These are phyloP conservation scores for Darksidea phi DNA, from an alignment of 495 filamentous ascomycete genomes.

Conservation along the genomic window DNA sequence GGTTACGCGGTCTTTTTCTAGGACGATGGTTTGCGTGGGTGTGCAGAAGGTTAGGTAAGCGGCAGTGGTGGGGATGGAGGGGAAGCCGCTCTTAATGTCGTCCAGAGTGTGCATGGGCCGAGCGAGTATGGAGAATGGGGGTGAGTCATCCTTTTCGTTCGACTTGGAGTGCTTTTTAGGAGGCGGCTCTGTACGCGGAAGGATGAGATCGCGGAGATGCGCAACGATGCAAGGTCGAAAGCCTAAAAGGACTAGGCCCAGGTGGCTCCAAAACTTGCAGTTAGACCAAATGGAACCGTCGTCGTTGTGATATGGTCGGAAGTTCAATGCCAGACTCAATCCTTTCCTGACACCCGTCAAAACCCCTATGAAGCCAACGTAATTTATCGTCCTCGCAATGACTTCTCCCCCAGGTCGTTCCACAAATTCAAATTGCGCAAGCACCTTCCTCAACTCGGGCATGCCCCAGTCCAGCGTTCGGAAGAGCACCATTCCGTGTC, in stretches of 20 bases:
- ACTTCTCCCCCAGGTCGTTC: conserved; percentile 41
- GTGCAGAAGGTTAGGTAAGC: conserved; percentile 60
- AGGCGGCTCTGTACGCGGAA: conserved; percentile 28
- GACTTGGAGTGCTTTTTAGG: neutral
- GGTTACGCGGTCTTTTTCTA: conserved; percentile 59
- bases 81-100: conserved; percentile 40
- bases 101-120: conserved; percentile 2
- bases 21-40: conserved; percentile 45
- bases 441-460: conserved; percentile 55
- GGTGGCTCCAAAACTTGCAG: conserved; percentile 49
- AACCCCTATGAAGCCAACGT: conserved; percentile 63
- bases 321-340: conserved; percentile 64
- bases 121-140: conserved; percentile 31
- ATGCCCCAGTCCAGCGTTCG: conserved; percentile 69
- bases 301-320: conserved; percentile 56
- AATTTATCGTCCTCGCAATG: conserved; percentile 59
- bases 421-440: conserved; percentile 61
- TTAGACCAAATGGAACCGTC: conserved; percentile 41
- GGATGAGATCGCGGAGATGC: conserved; percentile 49
- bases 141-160: neutral
- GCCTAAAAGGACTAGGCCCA: conserved; percentile 58
- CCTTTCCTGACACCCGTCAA: conserved; percentile 57
- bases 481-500: conserved; percentile 58
- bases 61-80: conserved; percentile 49
- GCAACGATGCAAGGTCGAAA: conserved; percentile 57